phyloP scores from a whole-genome alignment of 148 eudicot genomes.

The Chenopodium suecicum region DNA sequence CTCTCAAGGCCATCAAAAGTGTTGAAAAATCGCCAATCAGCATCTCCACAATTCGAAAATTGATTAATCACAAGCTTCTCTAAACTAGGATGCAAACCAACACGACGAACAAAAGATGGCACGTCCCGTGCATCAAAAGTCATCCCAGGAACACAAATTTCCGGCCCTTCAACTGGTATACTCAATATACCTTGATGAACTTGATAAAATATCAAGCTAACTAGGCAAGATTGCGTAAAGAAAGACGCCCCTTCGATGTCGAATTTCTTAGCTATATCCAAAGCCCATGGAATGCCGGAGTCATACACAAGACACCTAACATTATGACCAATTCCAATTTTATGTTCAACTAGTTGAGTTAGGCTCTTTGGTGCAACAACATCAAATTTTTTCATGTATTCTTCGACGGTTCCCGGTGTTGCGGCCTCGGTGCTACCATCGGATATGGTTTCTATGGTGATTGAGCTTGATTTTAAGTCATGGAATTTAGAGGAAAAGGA shows the following conservation, averaged over 20 bases:
- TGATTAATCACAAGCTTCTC: slow-evolving; percentile 30
- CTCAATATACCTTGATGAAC: slow-evolving; percentile 27
- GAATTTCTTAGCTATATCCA: slow-evolving; percentile 35
- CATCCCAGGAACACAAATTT: neutral
- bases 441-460: slow-evolving; percentile 24
- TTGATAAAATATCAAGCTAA: slow-evolving; percentile 34
- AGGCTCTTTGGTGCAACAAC: slow-evolving; percentile 23
- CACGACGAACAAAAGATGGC: slow-evolving; percentile 28
- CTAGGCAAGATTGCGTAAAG: slow-evolving; percentile 50
- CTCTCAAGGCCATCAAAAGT: slow-evolving; percentile 27
- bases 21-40: slow-evolving; percentile 28
- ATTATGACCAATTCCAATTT: slow-evolving; percentile 6
- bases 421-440: slow-evolving; percentile 25
- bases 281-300: slow-evolving; percentile 43
- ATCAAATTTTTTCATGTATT: slow-evolving; percentile 14
- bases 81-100: slow-evolving; percentile 20
- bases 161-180: slow-evolving; percentile 15
- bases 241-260: slow-evolving; percentile 39
- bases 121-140: slow-evolving; percentile 16
- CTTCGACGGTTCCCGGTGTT: neutral
- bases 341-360: slow-evolving; percentile 19
- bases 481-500: slow-evolving; percentile 13
- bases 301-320: slow-evolving; percentile 43
- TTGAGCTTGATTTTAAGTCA: slow-evolving; percentile 1
- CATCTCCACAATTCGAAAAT: slow-evolving; percentile 24